Evolutionary conservation across 148 eudicot genomes (phyloP).

Genomic region (Rhododendron simsii): DNA sequence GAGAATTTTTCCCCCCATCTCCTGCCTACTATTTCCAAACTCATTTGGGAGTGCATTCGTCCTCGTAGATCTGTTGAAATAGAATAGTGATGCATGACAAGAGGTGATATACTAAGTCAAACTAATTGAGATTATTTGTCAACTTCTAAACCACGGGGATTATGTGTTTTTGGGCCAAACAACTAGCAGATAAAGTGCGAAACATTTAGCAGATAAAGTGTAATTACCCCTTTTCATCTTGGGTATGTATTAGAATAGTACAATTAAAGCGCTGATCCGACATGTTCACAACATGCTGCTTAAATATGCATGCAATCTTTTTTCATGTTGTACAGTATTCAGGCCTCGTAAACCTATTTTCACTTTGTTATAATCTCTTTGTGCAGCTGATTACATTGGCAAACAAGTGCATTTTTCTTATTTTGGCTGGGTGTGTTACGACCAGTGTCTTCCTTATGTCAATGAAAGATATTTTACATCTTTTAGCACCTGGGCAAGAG

Average conservation of each 20-base stretch:
- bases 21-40: not conserved
- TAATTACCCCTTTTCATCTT: not conserved
- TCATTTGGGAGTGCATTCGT: not conserved
- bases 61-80: not conserved
- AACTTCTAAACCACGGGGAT: not conserved
- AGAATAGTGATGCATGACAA: not conserved
- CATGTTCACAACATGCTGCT: not conserved
- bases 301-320: not conserved
- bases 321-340: not conserved
- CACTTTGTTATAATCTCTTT: not conserved
- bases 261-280: not conserved
- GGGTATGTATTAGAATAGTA: not conserved
- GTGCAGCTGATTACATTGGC: not conserved
- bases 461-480: not conserved
- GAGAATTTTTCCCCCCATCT: not conserved
- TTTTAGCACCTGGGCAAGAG: not conserved
- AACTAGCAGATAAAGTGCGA: not conserved
- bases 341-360: not conserved
- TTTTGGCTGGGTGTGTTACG: not conserved
- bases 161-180: not conserved
- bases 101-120: not conserved
- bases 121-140: not conserved
- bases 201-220: not conserved
- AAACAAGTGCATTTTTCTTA: not conserved
- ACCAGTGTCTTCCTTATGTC: not conserved